These are phyloP conservation scores for Kwoniella newhampshirensis DNA, from an alignment of 768 basidiomycete genomes.

Conservation along the genomic window DNA sequence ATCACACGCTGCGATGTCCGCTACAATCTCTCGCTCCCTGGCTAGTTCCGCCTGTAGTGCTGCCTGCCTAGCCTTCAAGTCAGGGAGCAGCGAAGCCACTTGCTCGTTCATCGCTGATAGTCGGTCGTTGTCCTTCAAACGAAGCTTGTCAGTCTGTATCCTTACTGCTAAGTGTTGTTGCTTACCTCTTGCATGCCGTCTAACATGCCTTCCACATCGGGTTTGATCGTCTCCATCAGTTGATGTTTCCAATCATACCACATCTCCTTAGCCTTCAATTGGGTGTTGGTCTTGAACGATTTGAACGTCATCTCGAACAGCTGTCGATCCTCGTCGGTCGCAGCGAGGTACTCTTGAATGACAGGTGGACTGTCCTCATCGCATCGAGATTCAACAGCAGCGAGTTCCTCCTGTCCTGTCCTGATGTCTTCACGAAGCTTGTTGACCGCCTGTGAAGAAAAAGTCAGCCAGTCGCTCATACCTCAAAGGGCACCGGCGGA, in stretches of 20 bases:
- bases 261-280: slow-evolving; percentile 43
- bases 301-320: slow-evolving; percentile 51
- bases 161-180: not conserved
- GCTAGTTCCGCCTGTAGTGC: slow-evolving; percentile 46
- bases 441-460: slow-evolving; percentile 37
- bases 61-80: slow-evolving; percentile 38
- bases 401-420: slow-evolving; percentile 24
- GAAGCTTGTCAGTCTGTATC: not conserved
- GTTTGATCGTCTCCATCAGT: slow-evolving; percentile 40
- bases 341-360: slow-evolving; percentile 52
- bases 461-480: not conserved
- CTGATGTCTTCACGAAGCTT: slow-evolving; percentile 48
- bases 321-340: slow-evolving; percentile 51
- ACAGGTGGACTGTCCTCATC: slow-evolving; percentile 38
- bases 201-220: slow-evolving; percentile 36
- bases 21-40: slow-evolving; percentile 45
- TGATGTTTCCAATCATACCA: slow-evolving; percentile 53
- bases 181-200: slow-evolving; percentile 44
- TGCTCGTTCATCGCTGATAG: slow-evolving; percentile 29
- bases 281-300: slow-evolving; percentile 50
- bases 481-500: not conserved
- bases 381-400: slow-evolving; percentile 12
- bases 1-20: slow-evolving; percentile 48
- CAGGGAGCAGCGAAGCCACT: slow-evolving; percentile 33
- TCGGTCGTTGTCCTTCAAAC: slow-evolving; percentile 42